These are phyloP conservation scores for Aschersonia sp. DNA, from an alignment of 2,329 filamentous ascomycete species.

Conservation along the genomic window DNA sequence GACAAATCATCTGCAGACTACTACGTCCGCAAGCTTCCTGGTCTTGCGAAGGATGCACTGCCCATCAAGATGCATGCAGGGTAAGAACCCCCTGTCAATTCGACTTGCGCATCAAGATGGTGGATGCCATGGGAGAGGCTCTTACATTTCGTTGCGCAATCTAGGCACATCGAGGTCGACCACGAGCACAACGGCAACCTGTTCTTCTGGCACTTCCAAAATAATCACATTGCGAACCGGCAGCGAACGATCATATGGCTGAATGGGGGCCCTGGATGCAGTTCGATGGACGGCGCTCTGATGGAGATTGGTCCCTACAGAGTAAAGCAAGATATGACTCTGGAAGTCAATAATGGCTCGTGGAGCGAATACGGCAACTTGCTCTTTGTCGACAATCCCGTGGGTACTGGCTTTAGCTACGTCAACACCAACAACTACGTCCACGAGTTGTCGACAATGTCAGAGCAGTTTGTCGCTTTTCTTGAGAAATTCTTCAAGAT, in stretches of 20 bases:
- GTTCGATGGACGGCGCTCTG: constrained; percentile 88
- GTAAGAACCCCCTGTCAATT: constrained; percentile 34
- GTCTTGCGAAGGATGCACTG: constrained; percentile 57
- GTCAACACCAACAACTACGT: constrained; percentile 81
- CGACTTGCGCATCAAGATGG: background rate
- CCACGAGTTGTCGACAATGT: constrained; percentile 77
- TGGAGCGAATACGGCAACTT: constrained; percentile 98
- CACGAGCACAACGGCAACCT: constrained; percentile 79
- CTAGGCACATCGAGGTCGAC: constrained; percentile 80
- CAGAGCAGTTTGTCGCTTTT: constrained; percentile 73
- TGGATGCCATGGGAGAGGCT: background rate
- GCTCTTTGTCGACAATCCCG: constrained; percentile 92
- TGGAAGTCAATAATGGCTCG: constrained; percentile 79
- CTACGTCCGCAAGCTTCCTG: constrained; percentile 73
- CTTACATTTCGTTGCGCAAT: constrained; percentile 2
- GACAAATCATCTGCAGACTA: constrained; percentile 53
- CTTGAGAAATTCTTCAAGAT: constrained; percentile 81
- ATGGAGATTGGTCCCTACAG: constrained; percentile 95
- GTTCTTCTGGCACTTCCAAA: constrained; percentile 98
- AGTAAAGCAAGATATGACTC: constrained; percentile 55
- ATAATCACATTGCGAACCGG: constrained; percentile 82
- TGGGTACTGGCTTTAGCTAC: constrained; percentile 93
- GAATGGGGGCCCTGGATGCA: constrained; percentile 93
- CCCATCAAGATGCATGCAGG: constrained; percentile 96
- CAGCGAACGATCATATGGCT: constrained; percentile 92